Evolutionary conservation across 345 rosid genomes (phyloP), one percentile per base, ranked within the genome.

Genomic region (Dipteronia dyeriana): DNA sequence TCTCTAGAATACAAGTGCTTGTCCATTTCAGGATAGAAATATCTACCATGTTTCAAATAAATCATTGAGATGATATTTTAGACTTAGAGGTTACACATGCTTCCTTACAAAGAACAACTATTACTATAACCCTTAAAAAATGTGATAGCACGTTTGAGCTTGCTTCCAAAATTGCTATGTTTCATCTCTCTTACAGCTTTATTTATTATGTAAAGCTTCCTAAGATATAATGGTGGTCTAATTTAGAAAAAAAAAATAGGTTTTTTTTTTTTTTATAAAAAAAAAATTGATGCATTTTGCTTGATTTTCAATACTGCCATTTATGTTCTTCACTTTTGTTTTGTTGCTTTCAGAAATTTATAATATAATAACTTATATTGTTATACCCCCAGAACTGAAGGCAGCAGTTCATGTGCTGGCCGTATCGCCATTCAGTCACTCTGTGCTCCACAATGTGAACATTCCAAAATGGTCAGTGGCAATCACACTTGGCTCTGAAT

Each of bases 361-460:
- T 39, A n/a, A 59, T 39, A 51, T 78, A 59, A 8, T 77, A 41
- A 62, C 25, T 11, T 66, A 3, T 61, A 41, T 82, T 31, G 68
- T 75, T 75, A 23, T 76, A 59, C 77, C 76, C 70, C 38, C 89
- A 93, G 95, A 84, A 87, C 74, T 65, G 92, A 88, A 70, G 86
- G 81, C 70, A 84, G 75, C 78, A 70, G 86, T 79, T 80, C 85
- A 49, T 81, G 84, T 70, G 71, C 80, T 66, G 91, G 93, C 64
- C 97, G 94, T 51, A 91, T 96, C 43, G 97, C 95, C 47, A 90
- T 96, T 80, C 98, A 94, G 79, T 92, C 98, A 57, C 83, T 96
- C 70, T 89, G 95, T 89, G 90, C 97, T 80, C 97, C 97, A 62
- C 92, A 92, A 64, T 94, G 97, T 84, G 88, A 78, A 66, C 84